Conservation (phyloP, 2,329 filamentous ascomycete species). For the Balansia obtecta region DNA sequence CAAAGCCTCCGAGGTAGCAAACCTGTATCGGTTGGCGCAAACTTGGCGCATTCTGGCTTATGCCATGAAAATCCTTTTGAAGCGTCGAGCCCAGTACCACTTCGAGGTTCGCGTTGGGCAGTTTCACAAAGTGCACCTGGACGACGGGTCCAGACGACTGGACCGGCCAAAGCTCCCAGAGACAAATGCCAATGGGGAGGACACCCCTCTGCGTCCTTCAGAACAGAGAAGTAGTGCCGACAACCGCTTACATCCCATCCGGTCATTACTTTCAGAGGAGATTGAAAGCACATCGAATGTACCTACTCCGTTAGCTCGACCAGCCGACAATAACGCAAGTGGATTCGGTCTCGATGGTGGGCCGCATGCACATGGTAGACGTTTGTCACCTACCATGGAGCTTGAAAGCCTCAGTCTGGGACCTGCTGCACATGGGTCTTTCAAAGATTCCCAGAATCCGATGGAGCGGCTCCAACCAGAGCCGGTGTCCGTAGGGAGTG, state of each 20-base stretch:
- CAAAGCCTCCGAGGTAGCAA: slow-evolving; percentile 41
- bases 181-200: slow-evolving; percentile 20
- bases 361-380: slow-evolving; percentile 22
- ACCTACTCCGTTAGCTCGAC: slow-evolving; percentile 44
- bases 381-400: slow-evolving; percentile 36
- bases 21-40: slow-evolving; percentile 48
- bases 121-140: slow-evolving; percentile 21
- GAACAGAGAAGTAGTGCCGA: slow-evolving; percentile 17
- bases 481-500: slow-evolving; percentile 37
- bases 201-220: slow-evolving; percentile 23
- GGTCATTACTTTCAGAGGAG: slow-evolving; percentile 40
- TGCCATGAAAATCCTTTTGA: slow-evolving; percentile 40
- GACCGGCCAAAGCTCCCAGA: slow-evolving; percentile 16
- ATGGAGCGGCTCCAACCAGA: slow-evolving; percentile 37
- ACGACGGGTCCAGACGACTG: slow-evolving; percentile 15
- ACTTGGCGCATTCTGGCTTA: slow-evolving; percentile 51
- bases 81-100: slow-evolving; percentile 44
- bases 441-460: slow-evolving; percentile 17
- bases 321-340: slow-evolving; percentile 27
- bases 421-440: slow-evolving; percentile 29
- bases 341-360: slow-evolving; percentile 10
- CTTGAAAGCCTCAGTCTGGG: slow-evolving; percentile 38
- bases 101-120: slow-evolving; percentile 34
- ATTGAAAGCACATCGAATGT: slow-evolving; percentile 52
- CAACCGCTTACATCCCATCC: slow-evolving; percentile 19